Evolutionary conservation across 441 rosid species (phyloP).

Genomic region (Mallotus repandus): DNA sequence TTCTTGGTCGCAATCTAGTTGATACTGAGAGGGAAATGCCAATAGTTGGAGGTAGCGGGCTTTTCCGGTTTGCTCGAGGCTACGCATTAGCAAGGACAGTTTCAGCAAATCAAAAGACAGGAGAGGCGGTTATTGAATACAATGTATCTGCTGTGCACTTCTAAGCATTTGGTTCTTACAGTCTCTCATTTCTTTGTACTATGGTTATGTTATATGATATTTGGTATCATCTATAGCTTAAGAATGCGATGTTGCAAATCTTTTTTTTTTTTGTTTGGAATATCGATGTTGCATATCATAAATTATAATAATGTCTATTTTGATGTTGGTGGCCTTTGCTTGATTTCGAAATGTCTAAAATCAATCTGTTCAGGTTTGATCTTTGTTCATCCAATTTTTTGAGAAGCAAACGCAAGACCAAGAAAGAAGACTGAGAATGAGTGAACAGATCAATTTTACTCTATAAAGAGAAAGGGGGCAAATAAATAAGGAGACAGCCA

Average conservation of each 20-base stretch:
- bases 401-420: background rate
- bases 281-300: too few species aligned
- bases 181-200: too few species aligned
- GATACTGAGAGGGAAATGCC: slow-evolving; percentile 39
- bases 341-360: too few species aligned
- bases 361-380: too few species aligned
- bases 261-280: too few species aligned
- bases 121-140: slow-evolving; percentile 40
- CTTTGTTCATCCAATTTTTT: background rate
- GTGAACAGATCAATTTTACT: background rate
- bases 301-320: too few species aligned
- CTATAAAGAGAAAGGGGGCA: background rate
- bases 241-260: too few species aligned
- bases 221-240: too few species aligned
- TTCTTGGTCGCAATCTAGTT: slow-evolving; percentile 36
- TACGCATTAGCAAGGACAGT: slow-evolving; percentile 39
- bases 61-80: slow-evolving; percentile 36
- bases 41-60: slow-evolving; percentile 40
- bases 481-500: background rate
- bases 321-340: too few species aligned
- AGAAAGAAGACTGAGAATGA: background rate
- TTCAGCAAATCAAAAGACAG: slow-evolving; percentile 25
- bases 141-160: slow-evolving; percentile 35
- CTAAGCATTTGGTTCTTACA: slow-evolving; percentile 11
- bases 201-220: too few species aligned